Evolutionary conservation across 2,329 filamentous ascomycete species (phyloP), one percentile per base, ranked within the genome.

Genomic region (Colletotrichum spaethianum): DNA sequence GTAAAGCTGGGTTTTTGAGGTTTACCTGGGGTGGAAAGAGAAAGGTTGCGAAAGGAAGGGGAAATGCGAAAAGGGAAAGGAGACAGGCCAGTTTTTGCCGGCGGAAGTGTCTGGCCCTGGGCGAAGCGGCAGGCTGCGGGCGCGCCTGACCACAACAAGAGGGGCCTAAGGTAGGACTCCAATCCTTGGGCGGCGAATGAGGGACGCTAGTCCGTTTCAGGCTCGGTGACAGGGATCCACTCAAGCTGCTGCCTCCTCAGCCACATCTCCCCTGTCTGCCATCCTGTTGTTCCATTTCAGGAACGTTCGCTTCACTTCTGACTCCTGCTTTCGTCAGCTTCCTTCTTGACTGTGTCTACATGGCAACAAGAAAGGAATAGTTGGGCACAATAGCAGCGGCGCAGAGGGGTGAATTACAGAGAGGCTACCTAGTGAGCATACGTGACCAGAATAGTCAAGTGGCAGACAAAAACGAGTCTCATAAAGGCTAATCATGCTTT

Each of bases 91-190:
- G 59, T 65, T 62, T 63, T 66, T 67, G 67, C 67, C 55, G 48
- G 57, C 40, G 42, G 68, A 62, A 56, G 33, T 33, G 33, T 38
- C 53, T 56, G 53, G n/a, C 52, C 52, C 52, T 36, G 52, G 28
- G 52, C 18, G 50, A 55, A 38, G 63, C 63, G 56, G 53, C 56
- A 60, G 56, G n/a, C 57, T 53, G 48, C 61, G 46, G 68, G 70
- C 70, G 65, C 66, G 70, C 70, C 70, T 72, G 70, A 72, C 65
- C 67, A 72, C 59, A 70, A 70, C 70, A 69, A 69, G 59, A 69
- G 59, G 59, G 53, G 65, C 42, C 59, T n/a, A 44, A 61, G 59
- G 59, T 44, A 9, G n/a, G 40, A 36, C 42, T 48, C n/a, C 38
- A 7, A 14, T 60, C 28, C 57, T 28, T 46, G 48, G 48, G 55